Evolutionary conservation across 805 yeast species (phyloP), one percentile per base, ranked within the genome.

Genomic region (Yarrowia yakushimensis): DNA sequence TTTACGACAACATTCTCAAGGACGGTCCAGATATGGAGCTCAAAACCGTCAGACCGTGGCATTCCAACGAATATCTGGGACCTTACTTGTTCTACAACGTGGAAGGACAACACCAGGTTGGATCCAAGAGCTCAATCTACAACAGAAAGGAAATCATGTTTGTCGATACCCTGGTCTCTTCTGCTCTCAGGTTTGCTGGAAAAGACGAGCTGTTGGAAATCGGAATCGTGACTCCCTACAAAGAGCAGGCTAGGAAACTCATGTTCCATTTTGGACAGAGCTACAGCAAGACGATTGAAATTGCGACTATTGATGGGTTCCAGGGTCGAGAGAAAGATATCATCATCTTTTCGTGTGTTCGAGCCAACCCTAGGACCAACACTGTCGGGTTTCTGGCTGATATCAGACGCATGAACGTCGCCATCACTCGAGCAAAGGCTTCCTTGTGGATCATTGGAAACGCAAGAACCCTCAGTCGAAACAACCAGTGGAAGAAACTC

Each of bases 381-480:
- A 28, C 52, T 1, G 27, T 30, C 25, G 36, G 27, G 0, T 45
- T 43, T 43, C 31, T 43, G 6, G 50, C 50, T 3, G 50, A 43
- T 7, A n/a, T 28, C n/a, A n/a, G 50, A 27, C 22, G 50, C 1
- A 43, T 43, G 50, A 43, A 43, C 6, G 50, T 43, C 10, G 50
- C 50, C 10, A 43, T 43, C 15, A 43, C 34, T 11, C 33, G 50
- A 17, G 50, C 50, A n/a, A 43, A 43, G n/a, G 33, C 50, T 8
- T 43, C 50, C 3, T 13, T 43, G n/a, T 43, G 50, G 50, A 43
- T 43, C 50, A 27, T 43, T 17, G 50, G 34, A 27, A 43, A 43
- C n/a, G 34, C 50, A 9, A n/a, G 4, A 1, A 43, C 50, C 11
- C 23, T 43, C 11, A 23, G 17, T 2, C 17, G n/a, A 22, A 43